Evolutionary conservation across 2,329 filamentous ascomycete genomes (phyloP).

Genomic region (Fusarium guadeloupense): DNA sequence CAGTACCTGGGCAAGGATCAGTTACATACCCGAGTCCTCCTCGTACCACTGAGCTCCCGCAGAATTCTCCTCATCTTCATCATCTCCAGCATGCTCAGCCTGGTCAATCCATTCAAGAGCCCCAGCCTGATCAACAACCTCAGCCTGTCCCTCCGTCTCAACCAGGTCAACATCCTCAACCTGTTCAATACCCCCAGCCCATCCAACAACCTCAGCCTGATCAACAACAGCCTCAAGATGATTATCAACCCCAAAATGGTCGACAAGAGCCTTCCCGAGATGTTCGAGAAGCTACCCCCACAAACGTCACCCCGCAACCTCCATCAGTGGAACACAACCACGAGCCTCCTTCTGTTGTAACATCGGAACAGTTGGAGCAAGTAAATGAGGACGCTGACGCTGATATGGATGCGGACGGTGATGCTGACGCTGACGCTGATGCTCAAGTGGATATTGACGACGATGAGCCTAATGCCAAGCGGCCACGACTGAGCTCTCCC

Average conservation of each 20-base stretch:
- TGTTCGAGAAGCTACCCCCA: constrained; percentile 14
- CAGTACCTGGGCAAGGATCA: background rate
- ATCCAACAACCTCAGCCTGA: background rate
- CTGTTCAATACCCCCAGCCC: background rate
- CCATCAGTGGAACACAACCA: constrained; percentile 2
- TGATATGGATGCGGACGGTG: constrained; percentile 47
- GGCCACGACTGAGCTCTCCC: constrained; percentile 48
- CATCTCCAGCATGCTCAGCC: constrained; percentile 22
- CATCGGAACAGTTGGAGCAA: constrained; percentile 15
- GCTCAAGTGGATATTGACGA: constrained; percentile 45
- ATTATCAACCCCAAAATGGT: constrained; percentile 2
- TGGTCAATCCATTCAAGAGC: constrained; percentile 7
- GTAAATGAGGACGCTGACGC: constrained; percentile 36
- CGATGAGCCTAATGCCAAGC: constrained; percentile 53
- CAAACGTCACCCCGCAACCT: constrained; percentile 13
- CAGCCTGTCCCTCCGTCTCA: constrained; percentile 14
- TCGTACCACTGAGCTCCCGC: constrained; percentile 19
- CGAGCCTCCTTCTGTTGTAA: constrained; percentile 5
- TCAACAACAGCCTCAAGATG: constrained; percentile 5
- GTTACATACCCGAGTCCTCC: constrained; percentile 38
- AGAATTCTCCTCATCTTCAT: constrained; percentile 35
- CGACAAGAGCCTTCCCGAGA: constrained; percentile 19
- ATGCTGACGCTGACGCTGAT: constrained; percentile 45
- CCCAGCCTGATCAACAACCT: constrained; percentile 3
- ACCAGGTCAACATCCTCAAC: background rate